These are phyloP conservation scores for Auxenochlorella pyrenoidosa DNA, from an alignment of 139 green algal species.

Conservation along the genomic window DNA sequence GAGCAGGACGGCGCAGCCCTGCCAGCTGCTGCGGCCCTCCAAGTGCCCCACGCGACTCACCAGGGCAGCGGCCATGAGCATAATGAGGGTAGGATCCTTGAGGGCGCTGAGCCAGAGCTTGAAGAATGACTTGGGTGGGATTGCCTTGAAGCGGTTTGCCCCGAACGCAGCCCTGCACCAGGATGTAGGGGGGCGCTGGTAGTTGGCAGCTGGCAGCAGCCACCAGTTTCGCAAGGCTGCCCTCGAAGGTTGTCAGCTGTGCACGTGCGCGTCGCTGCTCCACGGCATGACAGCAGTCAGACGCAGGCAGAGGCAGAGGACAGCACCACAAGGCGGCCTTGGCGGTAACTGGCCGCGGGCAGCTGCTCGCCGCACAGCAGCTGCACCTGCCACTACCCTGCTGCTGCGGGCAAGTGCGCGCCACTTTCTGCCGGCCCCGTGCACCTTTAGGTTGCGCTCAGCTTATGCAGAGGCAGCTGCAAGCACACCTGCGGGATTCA, in stretches of 20 bases:
- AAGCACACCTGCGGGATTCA: slow-evolving; percentile 9
- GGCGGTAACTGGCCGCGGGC: not conserved
- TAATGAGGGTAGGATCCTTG: slow-evolving; percentile 91
- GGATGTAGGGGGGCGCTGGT: too few species aligned
- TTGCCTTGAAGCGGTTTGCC: slow-evolving; percentile 63
- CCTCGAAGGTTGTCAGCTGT: too few species aligned
- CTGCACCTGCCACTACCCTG: not conserved
- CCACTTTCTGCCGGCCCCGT: too few species aligned
- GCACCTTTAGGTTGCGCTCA: too few species aligned
- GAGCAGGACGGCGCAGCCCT: not conserved
- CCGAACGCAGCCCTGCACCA: slow-evolving; percentile 63
- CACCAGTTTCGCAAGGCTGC: too few species aligned
- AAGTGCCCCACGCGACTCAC: slow-evolving; percentile 39
- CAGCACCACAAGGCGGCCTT: not conserved
- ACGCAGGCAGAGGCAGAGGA: not conserved
- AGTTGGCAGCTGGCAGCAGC: too few species aligned
- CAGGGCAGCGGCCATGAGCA: slow-evolving; percentile 85
- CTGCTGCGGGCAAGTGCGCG: not conserved
- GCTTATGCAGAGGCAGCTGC: not conserved
- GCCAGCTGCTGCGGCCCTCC: not conserved
- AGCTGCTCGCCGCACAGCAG: not conserved
- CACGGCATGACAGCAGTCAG: not conserved
- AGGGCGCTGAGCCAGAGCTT: slow-evolving; percentile 71
- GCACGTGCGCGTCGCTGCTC: too few species aligned
- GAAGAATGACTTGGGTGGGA: slow-evolving; percentile 74